These are phyloP conservation scores for Aphanoascus verrucosus DNA, from an alignment of 2,329 filamentous ascomycete species.

Conservation along the genomic window DNA sequence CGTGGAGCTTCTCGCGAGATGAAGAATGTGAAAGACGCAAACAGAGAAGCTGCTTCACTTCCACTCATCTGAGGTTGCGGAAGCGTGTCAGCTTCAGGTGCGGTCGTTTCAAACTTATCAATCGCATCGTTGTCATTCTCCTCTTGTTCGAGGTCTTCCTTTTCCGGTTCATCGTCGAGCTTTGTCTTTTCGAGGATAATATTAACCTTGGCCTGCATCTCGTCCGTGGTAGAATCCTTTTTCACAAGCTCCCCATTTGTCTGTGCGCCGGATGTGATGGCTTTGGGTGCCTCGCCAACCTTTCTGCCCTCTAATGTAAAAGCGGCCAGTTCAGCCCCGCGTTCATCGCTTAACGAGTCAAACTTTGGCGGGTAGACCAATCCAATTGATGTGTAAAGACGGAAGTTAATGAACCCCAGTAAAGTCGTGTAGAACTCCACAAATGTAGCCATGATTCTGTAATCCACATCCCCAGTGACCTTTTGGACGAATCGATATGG, in stretches of 20 bases:
- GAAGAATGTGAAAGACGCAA: constrained; percentile 81
- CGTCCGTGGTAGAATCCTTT: constrained; percentile 41
- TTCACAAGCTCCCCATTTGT: constrained; percentile 40
- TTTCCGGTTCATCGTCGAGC: constrained; percentile 35
- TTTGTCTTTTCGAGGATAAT: constrained; percentile 36
- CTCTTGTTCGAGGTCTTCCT: constrained; percentile 34
- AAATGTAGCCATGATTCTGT: constrained; percentile 98
- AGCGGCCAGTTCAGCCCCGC: constrained; percentile 78
- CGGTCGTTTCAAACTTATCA: constrained; percentile 82
- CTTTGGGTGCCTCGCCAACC: constrained; percentile 39
- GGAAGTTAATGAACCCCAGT: constrained; percentile 90
- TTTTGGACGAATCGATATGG: constrained; percentile 97
- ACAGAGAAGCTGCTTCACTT: constrained; percentile 62
- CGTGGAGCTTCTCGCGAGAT: constrained; percentile 88
- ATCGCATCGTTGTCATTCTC: constrained; percentile 53
- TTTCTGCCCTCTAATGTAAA: constrained; percentile 78
- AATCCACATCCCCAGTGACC: constrained; percentile 88
- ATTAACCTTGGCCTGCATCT: constrained; percentile 57
- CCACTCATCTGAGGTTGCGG: constrained; percentile 62
- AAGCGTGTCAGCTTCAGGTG: constrained; percentile 73
- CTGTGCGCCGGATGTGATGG: constrained; percentile 44
- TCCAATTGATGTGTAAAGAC: constrained; percentile 81
- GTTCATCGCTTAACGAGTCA: constrained; percentile 73
- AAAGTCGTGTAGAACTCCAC: constrained; percentile 98
- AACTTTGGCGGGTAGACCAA: constrained; percentile 95